Evolutionary conservation across 208 protist species (phyloP), one percentile per base, ranked within the genome.

Genomic region (Acanthamoeba divionensis): DNA sequence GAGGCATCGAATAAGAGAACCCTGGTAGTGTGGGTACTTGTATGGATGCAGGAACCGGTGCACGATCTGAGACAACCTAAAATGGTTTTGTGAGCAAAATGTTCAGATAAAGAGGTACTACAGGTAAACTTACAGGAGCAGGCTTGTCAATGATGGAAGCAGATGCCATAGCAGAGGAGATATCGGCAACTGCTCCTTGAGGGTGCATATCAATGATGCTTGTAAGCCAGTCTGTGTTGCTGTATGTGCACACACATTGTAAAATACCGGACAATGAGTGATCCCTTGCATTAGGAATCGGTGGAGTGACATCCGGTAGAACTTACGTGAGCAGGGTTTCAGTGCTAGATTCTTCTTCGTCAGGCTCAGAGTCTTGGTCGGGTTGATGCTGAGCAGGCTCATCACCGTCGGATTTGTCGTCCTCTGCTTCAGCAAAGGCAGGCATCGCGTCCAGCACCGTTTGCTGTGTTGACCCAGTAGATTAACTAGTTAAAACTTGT

Each of bases 401-500:
- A 26, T 47, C 55, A 29, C 54, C 79, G 33, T 88, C 79, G 12
- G 36, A 44, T 33, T 88, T 62, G 21, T 54, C 8, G 33, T 88
- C 55, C 10, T 88, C 55, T 8, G 57, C 54, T 47, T 88, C 55
- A 54, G 79, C 52, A 69, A 88, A 88, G 29, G 79, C 79, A 13
- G 79, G 79, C 79, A 88, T 88, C 1, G 71, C 79, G 21, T 88
- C 79, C 24, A 88, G 33, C 4, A 88, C 79, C 21, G 79, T 69
- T 88, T 88, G 79, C 73, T 83, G 73, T 8, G 41, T 47, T 41
- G n/a, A 21, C n/a, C n/a, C 52, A 60, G 52, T 21, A 21, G 52
- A 21, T n/a, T n/a, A n/a, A n/a, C n/a, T n/a, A n/a, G n/a, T n/a
- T n/a, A n/a, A 60, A 60, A 60, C n/a, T 21, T 21, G n/a, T 21